These are phyloP conservation scores for Alternaria ethzedia DNA, from an alignment of 2,329 filamentous ascomycete species.

Conservation along the genomic window DNA sequence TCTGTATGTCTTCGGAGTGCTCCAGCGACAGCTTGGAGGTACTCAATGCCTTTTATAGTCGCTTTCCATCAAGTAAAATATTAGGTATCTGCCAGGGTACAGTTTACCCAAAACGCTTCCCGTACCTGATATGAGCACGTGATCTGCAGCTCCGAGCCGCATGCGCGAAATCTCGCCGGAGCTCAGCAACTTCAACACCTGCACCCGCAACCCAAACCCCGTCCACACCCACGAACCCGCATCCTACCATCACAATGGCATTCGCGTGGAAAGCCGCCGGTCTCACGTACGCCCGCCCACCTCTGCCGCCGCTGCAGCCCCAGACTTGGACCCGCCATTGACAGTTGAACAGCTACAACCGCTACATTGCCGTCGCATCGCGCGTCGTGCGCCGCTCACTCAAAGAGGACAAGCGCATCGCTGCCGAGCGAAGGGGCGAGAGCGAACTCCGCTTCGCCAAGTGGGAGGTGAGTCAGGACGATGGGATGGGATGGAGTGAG, in stretches of 20 bases:
- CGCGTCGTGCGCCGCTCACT: slow-evolving; percentile 94
- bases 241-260: slow-evolving; percentile 74
- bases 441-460: slow-evolving; percentile 89
- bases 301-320: background rate
- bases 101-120: background rate
- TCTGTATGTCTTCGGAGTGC: background rate
- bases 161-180: slow-evolving; percentile 36
- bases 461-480: slow-evolving; percentile 81
- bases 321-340: slow-evolving; percentile 29
- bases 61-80: background rate
- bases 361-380: slow-evolving; percentile 94
- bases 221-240: slow-evolving; percentile 31
- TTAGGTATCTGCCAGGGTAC: background rate
- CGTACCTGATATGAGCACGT: slow-evolving; percentile 21
- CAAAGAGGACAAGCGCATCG: slow-evolving; percentile 90
- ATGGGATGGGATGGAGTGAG: background rate
- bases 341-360: slow-evolving; percentile 83
- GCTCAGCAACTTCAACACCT: slow-evolving; percentile 34
- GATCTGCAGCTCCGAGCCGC: slow-evolving; percentile 34
- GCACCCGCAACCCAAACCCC: slow-evolving; percentile 31
- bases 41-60: background rate
- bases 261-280: slow-evolving; percentile 99
- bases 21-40: background rate
- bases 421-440: slow-evolving; percentile 87
- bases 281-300: slow-evolving; percentile 74